Base-by-base conservation (phyloP, 2,329 filamentous ascomycete genomes). In the Domatiomyces catenatus region DNA sequence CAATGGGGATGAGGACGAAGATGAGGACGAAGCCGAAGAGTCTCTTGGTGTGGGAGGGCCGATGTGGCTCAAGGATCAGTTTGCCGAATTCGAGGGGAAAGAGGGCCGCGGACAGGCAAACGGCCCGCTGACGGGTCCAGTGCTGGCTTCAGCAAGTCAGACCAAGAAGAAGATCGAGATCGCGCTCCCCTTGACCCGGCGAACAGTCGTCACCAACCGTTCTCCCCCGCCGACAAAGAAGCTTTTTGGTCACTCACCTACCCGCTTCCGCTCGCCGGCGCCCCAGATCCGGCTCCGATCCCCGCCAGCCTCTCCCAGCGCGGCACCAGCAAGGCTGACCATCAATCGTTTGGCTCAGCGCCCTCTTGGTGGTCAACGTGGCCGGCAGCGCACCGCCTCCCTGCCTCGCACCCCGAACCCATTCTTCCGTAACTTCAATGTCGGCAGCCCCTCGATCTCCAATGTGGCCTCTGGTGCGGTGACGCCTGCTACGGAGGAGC, bases 351-450 rank as follows among this genome's bases (percentile, higher is more conserved):
- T 80, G 32, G 75, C 72, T 32, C 73, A 76, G 59, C 74, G 86
- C 26, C 84, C 84, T 44, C 77, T 79, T 24, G 49, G 45, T 8
- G 46, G 51, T n/a, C 15, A 69, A 86, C 46, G 83, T 36, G 20
- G 26, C 17, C 45, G 45, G 2, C 20, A 80, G 5, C 79, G 84
- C 48, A 90, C 90, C 54, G 89, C 93, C 59, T 96, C 92, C 8
- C 75, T 95, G 5, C 92, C 90, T 42, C 81, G 86, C 48, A 81
- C 81, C 3, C 80, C 84, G 2, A 85, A 83, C 58, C 75, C 83
- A 54, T 85, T 86, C 64, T 78, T 71, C 62, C 58, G 28, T 60
- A 66, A 52, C 62, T 64, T 20, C 59, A 64, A 24, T 60, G 67
- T 56, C 58, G 61, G 50, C 60, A 66, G 50, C 55, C 61, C 44